Base-by-base conservation (phyloP, 2,329 filamentous ascomycete species). In the Lojkania enalia region DNA sequence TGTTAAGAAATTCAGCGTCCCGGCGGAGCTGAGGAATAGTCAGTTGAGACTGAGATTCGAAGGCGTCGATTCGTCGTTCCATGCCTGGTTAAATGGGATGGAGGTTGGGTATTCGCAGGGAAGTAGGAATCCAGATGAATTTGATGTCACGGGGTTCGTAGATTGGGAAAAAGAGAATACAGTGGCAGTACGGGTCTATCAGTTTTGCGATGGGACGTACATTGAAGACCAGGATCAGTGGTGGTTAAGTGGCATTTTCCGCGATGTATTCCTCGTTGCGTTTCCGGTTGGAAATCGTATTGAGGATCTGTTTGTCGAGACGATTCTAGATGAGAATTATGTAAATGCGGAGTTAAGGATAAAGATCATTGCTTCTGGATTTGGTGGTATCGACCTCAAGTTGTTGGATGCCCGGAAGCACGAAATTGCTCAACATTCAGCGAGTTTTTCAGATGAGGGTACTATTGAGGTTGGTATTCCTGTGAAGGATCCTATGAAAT, bases 181-280 rank as follows among this genome's bases (percentile, higher is more conserved):
- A 1, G 60, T 88, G 1, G 74, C 78, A 7, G 82, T 88, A 1
- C 74, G 78, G n/a, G 85, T 88, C 0, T 88, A 88, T 51, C 83
- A 87, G 58, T 86, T 81, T 74, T 86, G 77, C 23, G 84, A 87
- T 52, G 85, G 81, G 1, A 80, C 80, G 0, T 87, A 87, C 54
- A 83, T 87, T 23, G 85, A 88, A 61, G 83, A 87, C 42, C 82
- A 77, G 55, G 83, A 87, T 60, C 82, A 86, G 58, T 87, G 84
- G 84, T 83, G 82, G 79, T 67, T 86, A 4, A 83, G 79, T 16
- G 79, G 77, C 74, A 69, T 62, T 69, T 88, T 86, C 58, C 76
- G 85, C 15, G 84, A 87, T 57, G 84, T 87, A 0, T 75, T 80
- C 39, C 70, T 88, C 4, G 63, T 86, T 7, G 76, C 77, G 0